Evolutionary conservation across 768 basidiomycete species (phyloP).

Genomic region (Cystobasidium onofrii): DNA sequence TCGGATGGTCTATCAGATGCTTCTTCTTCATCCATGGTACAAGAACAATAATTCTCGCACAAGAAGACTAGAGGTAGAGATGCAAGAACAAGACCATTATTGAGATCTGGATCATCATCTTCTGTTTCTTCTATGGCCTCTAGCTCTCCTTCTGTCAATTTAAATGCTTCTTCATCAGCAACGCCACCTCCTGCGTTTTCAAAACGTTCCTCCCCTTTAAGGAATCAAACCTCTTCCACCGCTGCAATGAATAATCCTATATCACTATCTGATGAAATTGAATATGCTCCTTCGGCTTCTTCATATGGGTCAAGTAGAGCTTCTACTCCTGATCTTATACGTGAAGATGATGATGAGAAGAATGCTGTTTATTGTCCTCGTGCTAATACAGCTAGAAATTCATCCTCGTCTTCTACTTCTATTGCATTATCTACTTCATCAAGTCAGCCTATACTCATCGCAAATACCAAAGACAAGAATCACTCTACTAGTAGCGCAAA

Average conservation of each 20-base stretch:
- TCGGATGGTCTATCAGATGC: neutral
- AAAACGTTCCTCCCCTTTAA: neutral
- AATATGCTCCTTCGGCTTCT: neutral
- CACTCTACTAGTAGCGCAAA: neutral
- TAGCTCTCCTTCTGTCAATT: neutral
- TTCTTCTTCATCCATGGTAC: neutral
- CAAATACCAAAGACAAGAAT: neutral
- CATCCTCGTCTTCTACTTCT: neutral
- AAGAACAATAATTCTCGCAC: neutral
- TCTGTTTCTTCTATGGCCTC: neutral
- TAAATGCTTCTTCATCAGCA: too few relatives aligned
- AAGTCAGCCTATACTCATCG: neutral
- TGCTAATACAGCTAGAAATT: neutral
- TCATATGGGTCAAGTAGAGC: neutral
- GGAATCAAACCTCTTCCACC: neutral
- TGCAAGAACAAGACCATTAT: neutral
- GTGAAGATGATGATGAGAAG: constrained; percentile 26
- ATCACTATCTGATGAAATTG: neutral
- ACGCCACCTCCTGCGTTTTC: neutral
- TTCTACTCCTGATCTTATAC: constrained; percentile 9
- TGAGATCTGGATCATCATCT: neutral
- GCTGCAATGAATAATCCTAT: neutral
- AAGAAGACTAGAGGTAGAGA: neutral
- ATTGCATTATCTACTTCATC: neutral
- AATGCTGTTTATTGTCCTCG: neutral